Conservation (phyloP, 1,284 basidiomycete species). For the Laetiporus sulphureus region DNA sequence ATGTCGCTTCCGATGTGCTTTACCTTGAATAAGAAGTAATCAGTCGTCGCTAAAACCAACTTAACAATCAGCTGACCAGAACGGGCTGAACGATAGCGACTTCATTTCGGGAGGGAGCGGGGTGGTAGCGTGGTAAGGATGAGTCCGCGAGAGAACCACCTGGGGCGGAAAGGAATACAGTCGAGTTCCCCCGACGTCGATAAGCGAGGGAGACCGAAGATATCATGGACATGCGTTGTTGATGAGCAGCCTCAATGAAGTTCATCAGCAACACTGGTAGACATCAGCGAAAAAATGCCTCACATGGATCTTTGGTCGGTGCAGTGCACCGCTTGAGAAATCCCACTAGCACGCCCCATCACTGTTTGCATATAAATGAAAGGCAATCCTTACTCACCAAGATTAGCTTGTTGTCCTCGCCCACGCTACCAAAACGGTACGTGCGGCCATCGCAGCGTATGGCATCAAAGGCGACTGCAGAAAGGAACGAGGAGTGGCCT, state of each 20-base stretch:
- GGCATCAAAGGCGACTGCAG: constrained; percentile 85
- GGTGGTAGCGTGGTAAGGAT: constrained; percentile 61
- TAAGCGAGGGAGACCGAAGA: constrained; percentile 66
- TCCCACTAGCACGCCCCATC: constrained; percentile 62
- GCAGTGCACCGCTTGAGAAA: constrained; percentile 74
- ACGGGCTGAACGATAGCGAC: constrained; percentile 90
- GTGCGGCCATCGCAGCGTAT: constrained; percentile 79
- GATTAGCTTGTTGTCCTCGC: constrained; percentile 91
- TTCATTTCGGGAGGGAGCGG: constrained; percentile 83
- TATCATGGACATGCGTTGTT: constrained; percentile 67
- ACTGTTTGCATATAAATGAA: not conserved
- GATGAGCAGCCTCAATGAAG: constrained; percentile 40
- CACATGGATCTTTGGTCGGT: constrained; percentile 63
- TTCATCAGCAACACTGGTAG: not conserved
- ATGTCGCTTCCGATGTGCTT: constrained; percentile 77
- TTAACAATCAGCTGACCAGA: constrained; percentile 46
- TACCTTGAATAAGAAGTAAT: constrained; percentile 37
- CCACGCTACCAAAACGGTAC: constrained; percentile 88
- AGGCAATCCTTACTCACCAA: constrained; percentile 39
- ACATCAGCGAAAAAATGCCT: constrained; percentile 4
- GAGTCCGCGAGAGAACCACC: constrained; percentile 26
- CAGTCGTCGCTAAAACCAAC: constrained; percentile 2
- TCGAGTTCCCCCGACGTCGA: constrained; percentile 46
- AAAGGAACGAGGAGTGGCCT: constrained; percentile 93
- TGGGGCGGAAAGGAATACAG: constrained; percentile 43